A percentile compares a stretch with the other conserved stretches of the same genome.
Conservation (phyloP, 2,329 filamentous ascomycete genomes). For the Fusarium napiforme region DNA sequence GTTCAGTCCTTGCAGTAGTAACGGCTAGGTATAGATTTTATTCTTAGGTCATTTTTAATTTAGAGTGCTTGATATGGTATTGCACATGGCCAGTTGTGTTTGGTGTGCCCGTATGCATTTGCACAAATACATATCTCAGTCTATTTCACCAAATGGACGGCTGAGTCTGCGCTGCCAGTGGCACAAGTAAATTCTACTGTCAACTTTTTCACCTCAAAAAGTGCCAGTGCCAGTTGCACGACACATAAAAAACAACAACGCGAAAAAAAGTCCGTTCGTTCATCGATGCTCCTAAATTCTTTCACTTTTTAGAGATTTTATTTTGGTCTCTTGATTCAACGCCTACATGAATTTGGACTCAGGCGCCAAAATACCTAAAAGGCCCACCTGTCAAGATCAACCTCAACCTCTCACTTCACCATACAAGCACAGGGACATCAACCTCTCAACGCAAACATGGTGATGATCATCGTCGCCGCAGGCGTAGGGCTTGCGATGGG, state of each 20-base stretch:
- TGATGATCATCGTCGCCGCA: neutral
- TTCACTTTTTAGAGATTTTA: neutral
- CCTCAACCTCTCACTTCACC: neutral
- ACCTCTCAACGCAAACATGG: neutral
- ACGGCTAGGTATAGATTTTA: neutral
- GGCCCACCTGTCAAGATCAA: neutral
- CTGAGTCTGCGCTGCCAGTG: neutral
- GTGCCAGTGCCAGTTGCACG: too few relatives aligned
- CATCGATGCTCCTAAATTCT: neutral
- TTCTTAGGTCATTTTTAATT: rapidly evolving
- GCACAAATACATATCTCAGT: neutral
- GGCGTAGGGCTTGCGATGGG: neutral
- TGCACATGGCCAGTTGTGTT: too few relatives aligned
- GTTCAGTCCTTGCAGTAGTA: neutral
- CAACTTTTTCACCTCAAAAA: neutral
- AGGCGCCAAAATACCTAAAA: neutral
- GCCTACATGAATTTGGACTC: neutral
- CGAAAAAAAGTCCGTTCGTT: neutral
- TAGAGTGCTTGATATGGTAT: neutral
- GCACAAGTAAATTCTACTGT: neutral
- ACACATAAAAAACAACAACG: rapidly evolving
- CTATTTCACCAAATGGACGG: rapidly evolving
- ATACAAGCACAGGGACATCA: neutral
- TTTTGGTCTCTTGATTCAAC: neutral
- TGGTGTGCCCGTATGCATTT: neutral